Evolutionary conservation across 805 yeast genomes (phyloP), one percentile per base, ranked within the genome.

Genomic region (Teunomyces aglyptinius): DNA sequence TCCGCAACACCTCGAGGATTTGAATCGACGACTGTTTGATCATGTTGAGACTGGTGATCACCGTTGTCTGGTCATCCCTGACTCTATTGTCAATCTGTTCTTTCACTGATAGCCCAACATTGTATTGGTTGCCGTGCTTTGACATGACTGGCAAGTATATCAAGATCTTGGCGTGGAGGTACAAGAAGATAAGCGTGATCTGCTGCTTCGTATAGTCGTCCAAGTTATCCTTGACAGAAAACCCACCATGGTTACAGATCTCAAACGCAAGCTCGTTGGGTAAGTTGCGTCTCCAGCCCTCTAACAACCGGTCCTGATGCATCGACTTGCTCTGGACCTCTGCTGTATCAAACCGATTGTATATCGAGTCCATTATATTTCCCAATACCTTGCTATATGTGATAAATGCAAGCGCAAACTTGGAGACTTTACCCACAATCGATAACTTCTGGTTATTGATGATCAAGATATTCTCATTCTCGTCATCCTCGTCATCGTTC

Each of bases 221-320:
- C 22, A 65, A 53, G 19, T 63, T 63, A 34, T 64, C 59, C 40
- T 59, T 65, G 45, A 69, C 61, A 12, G 77, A 61, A 20, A 75
- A 66, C 1, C 86, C 85, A 1, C 86, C 86, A 56, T 78, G 79
- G 13, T 75, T 76, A 50, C 83, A 88, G 26, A 85, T 65, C 32
- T 85, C 85, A 54, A 89, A 86, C 46, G 73, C 76, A 48, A 87
- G 67, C 33, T 76, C 74, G 0, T 63, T 33, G 1, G 95, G 89
- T 34, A 90, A 68, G 34, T 85, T 86, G 16, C 83, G 68, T 55
- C 88, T 73, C 97, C 97, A 90, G 41, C 78, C 69, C 54, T 89
- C 96, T 40, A 90, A 70, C 55, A 83, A 77, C 54, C 85, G 81
- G 58, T 90, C 96, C 33, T 59, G 59, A 16, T 56, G 57, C 8